Evolutionary conservation across 2,329 filamentous ascomycete genomes (phyloP), one percentile per base, ranked within the genome.

Genomic region (Cadophora malorum): DNA sequence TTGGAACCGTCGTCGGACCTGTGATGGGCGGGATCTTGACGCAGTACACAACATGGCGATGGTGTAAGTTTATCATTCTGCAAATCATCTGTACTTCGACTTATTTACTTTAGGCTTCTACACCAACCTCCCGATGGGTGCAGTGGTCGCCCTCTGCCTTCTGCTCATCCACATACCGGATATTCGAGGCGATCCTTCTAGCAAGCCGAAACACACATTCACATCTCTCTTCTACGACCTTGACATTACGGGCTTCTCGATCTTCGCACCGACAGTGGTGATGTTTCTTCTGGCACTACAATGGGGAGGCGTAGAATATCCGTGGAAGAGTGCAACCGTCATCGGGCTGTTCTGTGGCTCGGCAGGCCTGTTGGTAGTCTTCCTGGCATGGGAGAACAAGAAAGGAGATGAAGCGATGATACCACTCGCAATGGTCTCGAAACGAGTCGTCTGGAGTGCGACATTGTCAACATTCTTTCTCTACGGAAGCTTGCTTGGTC

Each of bases 101-200:
- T 64, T n/a, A 60, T 35, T 3, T 28, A 21, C 10, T 19, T 3
- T 33, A 76, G 74, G 82, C 69, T 77, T 83, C 4, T 79, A 76
- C 71, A 81, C 82, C 73, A 82, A 80, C 65, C 74, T 83, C 1
- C 82, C 81, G 0, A 73, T 81, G 33, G 80, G 81, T 4, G 79
- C 74, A 23, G 60, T 78, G 3, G 76, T 77, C 4, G 73, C 76
- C 38, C 38, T 74, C 4, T 70, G 79, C 41, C 59, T 82, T 10
- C 68, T 82, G 67, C 75, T 80, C 65, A 78, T 83, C 70, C 72
- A 77, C 14, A 76, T 75, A 68, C 52, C 80, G 75, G 28, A 73
- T 67, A 56, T 64, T 21, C 23, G 59, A 21, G 49, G 41, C n/a
- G 69, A 65, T 25, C 38, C 38, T 16, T 38, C 66, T 4, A 31